Percentiles rank a stretch among this genome's conserved stretches.
phyloP scores from a whole-genome alignment of 441 rosid species.

The Pelargonium cotyledonis region DNA sequence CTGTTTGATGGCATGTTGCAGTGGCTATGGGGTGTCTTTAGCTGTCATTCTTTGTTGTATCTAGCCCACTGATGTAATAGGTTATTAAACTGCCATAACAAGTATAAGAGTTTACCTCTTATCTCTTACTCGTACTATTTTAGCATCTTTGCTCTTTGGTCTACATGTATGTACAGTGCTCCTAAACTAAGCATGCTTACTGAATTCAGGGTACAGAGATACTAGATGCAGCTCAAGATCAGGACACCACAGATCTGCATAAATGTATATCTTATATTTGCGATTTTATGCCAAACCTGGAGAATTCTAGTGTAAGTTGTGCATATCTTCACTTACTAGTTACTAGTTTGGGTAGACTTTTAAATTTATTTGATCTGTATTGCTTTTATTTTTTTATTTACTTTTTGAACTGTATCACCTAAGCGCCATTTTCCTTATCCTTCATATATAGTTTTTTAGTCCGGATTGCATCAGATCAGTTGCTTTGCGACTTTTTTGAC shows the following conservation, averaged over 20 bases:
- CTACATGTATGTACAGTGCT: neutral
- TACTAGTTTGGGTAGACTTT: conserved; percentile 7
- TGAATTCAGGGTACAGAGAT: conserved; percentile 65
- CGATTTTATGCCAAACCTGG: conserved; percentile 37
- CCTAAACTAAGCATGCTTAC: conserved; percentile 13
- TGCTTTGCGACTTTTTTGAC: too few relatives aligned
- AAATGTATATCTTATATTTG: conserved; percentile 58
- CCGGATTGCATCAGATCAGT: too few relatives aligned
- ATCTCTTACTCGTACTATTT: neutral
- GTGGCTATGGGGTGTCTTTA: neutral
- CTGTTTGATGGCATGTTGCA: neutral
- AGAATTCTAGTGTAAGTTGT: conserved; percentile 48
- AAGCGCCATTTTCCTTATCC: too few relatives aligned
- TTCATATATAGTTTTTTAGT: too few relatives aligned
- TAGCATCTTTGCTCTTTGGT: neutral
- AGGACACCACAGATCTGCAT: conserved; percentile 89
- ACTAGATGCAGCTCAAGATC: conserved; percentile 72
- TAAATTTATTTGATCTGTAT: neutral
- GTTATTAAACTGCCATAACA: neutral
- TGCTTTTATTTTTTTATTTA: too few relatives aligned
- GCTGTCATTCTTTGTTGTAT: neutral
- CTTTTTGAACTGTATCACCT: too few relatives aligned
- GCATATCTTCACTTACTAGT: conserved; percentile 2
- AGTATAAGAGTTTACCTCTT: neutral
- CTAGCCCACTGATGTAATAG: neutral